phyloP scores from a whole-genome alignment of 2,329 filamentous ascomycete genomes.

The Fusarium denticulatum region DNA sequence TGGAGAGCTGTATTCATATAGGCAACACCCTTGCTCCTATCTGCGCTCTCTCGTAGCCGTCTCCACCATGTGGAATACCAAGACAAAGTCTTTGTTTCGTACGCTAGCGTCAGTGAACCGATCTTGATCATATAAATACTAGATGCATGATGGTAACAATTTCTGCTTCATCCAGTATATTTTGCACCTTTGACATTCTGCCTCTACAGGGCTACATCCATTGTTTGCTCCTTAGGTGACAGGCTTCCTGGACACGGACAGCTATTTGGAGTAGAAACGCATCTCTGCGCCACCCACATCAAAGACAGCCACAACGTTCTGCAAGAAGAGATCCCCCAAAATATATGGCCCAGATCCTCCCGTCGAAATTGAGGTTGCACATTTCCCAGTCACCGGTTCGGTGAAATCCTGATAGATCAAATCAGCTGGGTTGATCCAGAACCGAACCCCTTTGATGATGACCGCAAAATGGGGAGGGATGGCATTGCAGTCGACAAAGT shows the following conservation, averaged over 20 bases:
- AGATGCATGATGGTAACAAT: neutral
- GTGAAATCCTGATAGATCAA: conserved; percentile 56
- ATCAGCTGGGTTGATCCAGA: conserved; percentile 60
- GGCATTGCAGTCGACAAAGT: conserved; percentile 61
- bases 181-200: neutral
- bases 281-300: conserved; percentile 58
- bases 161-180: neutral
- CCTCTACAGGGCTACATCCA: neutral
- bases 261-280: conserved; percentile 52
- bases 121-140: neutral
- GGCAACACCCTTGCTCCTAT: neutral
- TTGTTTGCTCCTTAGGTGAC: neutral
- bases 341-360: conserved; percentile 59
- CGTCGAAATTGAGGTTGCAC: conserved; percentile 58
- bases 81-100: neutral
- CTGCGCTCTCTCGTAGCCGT: neutral
- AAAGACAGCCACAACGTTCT: conserved; percentile 61
- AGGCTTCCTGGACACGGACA: neutral
- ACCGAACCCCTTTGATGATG: conserved; percentile 54
- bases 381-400: conserved; percentile 58
- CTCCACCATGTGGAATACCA: neutral
- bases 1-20: neutral
- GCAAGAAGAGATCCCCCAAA: conserved; percentile 60
- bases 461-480: conserved; percentile 58
- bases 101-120: too few relatives aligned